phyloP scores from a whole-genome alignment of 352 stramenopile genomes.

The Blastocystis sp. region DNA sequence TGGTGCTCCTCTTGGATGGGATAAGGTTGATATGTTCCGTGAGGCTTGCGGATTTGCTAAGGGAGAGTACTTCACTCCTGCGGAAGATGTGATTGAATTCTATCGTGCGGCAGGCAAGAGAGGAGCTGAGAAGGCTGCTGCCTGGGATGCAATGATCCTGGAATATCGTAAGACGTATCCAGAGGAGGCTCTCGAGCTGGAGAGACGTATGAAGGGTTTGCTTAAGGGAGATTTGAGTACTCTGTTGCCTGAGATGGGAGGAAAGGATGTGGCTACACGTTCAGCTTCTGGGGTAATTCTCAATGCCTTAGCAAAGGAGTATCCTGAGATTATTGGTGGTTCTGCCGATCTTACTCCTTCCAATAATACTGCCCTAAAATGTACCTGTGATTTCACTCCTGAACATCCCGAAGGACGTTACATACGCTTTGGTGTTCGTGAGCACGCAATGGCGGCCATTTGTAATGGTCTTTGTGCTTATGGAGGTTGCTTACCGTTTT shows the following conservation, averaged over 20 bases:
- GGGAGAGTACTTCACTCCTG: constrained; percentile 81
- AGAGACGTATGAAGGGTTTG: constrained; percentile 85
- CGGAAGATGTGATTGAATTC: constrained; percentile 62
- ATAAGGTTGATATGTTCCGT: constrained; percentile 83
- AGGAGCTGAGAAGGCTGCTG: constrained; percentile 77
- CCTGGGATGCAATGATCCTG: constrained; percentile 86
- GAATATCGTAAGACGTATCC: constrained; percentile 85
- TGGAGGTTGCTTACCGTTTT: constrained; percentile 90
- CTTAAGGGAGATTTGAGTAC: constrained; percentile 85
- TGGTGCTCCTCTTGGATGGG: constrained; percentile 88
- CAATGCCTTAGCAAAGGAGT: constrained; percentile 84
- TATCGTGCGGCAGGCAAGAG: constrained; percentile 71
- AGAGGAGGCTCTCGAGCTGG: constrained; percentile 87
- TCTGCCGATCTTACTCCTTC: constrained; percentile 95
- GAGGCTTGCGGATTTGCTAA: constrained; percentile 86
- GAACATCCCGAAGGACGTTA: constrained; percentile 85
- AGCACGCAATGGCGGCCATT: constrained; percentile 97
- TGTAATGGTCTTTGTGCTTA: constrained; percentile 96
- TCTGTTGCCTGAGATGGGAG: constrained; percentile 85
- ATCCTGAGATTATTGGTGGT: constrained; percentile 93
- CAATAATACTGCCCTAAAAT: constrained; percentile 91
- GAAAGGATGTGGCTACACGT: constrained; percentile 86
- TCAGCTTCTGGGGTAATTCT: constrained; percentile 90
- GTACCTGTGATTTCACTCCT: constrained; percentile 85
- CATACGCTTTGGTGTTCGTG: constrained; percentile 94